These are phyloP conservation scores for Epichloe sp. DNA, from an alignment of 2,329 filamentous ascomycete genomes.

Conservation along the genomic window DNA sequence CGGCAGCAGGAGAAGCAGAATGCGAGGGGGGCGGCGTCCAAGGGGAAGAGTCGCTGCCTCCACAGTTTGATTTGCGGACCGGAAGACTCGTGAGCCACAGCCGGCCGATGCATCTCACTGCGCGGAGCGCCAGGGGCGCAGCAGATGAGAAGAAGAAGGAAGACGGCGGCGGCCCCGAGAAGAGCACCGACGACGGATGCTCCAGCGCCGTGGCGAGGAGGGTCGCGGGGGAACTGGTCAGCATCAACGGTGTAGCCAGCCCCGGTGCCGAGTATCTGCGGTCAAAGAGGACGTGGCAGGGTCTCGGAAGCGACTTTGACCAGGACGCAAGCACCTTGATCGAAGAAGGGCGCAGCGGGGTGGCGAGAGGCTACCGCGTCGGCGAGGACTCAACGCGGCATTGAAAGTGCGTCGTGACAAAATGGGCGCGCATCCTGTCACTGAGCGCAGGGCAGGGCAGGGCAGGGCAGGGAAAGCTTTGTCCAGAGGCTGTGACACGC, in stretches of 20 bases:
- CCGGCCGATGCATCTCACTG: conserved; percentile 52
- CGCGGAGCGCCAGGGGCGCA: conserved; percentile 12
- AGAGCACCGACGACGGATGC: not conserved
- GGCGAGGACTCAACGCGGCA: conserved; percentile 38
- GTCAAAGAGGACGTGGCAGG: conserved; percentile 78
- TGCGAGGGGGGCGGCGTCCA: conserved; percentile 22
- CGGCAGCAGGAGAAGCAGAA: conserved; percentile 4
- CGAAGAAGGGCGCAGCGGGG: conserved; percentile 75
- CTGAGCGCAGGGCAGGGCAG: too few species aligned
- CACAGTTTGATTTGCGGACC: conserved; percentile 85
- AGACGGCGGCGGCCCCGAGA: conserved; percentile 3
- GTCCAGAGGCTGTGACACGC: too few species aligned
- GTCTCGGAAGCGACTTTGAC: conserved; percentile 75
- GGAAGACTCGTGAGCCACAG: conserved; percentile 70
- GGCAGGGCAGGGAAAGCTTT: too few species aligned
- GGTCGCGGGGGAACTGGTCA: conserved; percentile 50
- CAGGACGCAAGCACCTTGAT: conserved; percentile 51
- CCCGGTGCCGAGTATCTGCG: conserved; percentile 81
- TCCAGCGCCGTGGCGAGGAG: conserved; percentile 42
- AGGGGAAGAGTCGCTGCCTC: conserved; percentile 64
- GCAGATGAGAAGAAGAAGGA: conserved; percentile 5
- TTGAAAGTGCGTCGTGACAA: conserved; percentile 5
- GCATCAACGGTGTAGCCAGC: conserved; percentile 75
- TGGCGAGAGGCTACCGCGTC: conserved; percentile 79
- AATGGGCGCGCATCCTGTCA: too few species aligned